Evolutionary conservation across 148 eudicot genomes (phyloP), one percentile per base, ranked within the genome.

Genomic region (Camellia sinensis): DNA sequence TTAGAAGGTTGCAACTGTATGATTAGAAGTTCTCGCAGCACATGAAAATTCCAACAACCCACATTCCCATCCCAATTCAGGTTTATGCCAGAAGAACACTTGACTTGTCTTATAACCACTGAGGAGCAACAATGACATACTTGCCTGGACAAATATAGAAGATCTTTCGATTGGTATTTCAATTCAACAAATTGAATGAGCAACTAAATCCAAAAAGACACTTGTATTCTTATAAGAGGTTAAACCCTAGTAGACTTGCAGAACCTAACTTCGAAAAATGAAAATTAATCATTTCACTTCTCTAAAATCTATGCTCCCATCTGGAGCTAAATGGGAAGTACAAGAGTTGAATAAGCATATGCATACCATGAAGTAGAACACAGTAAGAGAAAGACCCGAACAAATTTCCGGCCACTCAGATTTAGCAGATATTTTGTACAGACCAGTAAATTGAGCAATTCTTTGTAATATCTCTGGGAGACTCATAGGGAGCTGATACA

Each of bases 281-380:
- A 3, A 64, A 22, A 64, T 64, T 64, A 64, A 19, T 64, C 67
- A 0, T 5, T 60, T 64, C 41, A 22, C 41, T 64, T 64, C 40
- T 14, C 37, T 22, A 64, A 64, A 64, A 22, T 64, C 40, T 22
- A 21, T 19, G 41, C 40, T 21, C 40, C 13, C 0, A 29, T 7
- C 37, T 22, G 67, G 37, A 64, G 7, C 67, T 29, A 19, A 29
- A 6, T 15, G n/a, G 17, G 52, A 6, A 46, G 57, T 13, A 77
- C 7, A 19, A 37, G 22, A 71, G 12, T 72, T 72, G 22, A 61
- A 61, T 44, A 12, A 62, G 61, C 17, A 11, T 76, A 12, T 71
- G 82, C 90, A 64, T 92, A 94, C 98, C 97, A 90, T 82, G 80
- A 90, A 88, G 86, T 84, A 95, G 83, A 90, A 91, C 69, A 84